These are phyloP conservation scores for Abrus pulchellus DNA, from an alignment of 306 rosid genomes.

Conservation along the genomic window DNA sequence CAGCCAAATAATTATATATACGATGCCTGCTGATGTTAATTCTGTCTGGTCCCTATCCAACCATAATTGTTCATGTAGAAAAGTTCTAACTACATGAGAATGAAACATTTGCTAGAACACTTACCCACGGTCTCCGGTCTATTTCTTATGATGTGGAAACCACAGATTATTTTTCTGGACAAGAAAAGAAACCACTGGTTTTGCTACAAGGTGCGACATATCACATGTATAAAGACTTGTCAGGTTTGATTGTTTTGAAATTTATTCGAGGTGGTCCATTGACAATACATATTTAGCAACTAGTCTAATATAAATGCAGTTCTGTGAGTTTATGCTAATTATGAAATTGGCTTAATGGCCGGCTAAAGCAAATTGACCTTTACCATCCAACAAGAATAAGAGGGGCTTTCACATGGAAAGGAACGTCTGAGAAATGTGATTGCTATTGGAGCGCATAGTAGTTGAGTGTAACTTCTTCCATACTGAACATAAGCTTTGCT, in stretches of 20 bases:
- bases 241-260: neutral
- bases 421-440: slow-evolving; percentile 6
- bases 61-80: slow-evolving; percentile 28
- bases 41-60: slow-evolving; percentile 34
- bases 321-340: no score
- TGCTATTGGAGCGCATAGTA: neutral
- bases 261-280: neutral
- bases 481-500: slow-evolving; percentile 38
- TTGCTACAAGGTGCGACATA: neutral
- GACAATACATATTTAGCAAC: neutral
- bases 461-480: slow-evolving; percentile 19
- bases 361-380: neutral
- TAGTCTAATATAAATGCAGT: neutral
- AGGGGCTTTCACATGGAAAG: slow-evolving; percentile 29
- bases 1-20: slow-evolving; percentile 29
- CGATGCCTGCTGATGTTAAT: slow-evolving; percentile 37
- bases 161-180: neutral
- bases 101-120: neutral
- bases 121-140: neutral
- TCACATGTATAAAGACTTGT: neutral
- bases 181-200: neutral
- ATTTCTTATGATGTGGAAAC: neutral
- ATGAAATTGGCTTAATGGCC: no score
- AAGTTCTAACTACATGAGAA: neutral
- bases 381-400: neutral